Base-by-base conservation (phyloP, 106 monocot genomes). In the Cymbidium sinense region DNA sequence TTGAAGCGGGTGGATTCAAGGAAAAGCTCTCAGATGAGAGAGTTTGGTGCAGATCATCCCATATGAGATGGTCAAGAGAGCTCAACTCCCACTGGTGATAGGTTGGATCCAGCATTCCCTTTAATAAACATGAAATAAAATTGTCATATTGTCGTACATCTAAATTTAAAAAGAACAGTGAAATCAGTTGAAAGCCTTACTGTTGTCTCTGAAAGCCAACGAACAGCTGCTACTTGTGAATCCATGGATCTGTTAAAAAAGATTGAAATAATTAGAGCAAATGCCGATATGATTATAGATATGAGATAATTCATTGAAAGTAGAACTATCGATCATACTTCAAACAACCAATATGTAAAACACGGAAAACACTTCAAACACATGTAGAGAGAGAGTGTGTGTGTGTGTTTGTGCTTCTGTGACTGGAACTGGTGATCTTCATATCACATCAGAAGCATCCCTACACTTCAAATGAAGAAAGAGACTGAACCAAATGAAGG, bases 21-120 rank as follows among this genome's bases (percentile, higher is more conserved):
- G 65, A 77, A 79, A 82, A 77, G 84, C 86, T 86, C 55, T 82
- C 84, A 9, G 84, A 80, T 15, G 85, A 87, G 81, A 71, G 74
- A 2, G 77, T 50, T 51, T 47, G 44, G 18, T 84, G 51, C 39
- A 75, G 50, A 1, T 79, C 81, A 36, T 83, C 80, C 19, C 58
- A 71, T 37, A 28, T 77, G 65, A 81, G 36, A 18, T 82, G 80
- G 36, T 81, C 78, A 4, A 81, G 73, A 7, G 79, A 30, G 75
- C 82, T 82, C 10, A 82, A 34, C 44, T 82, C 75, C 79, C 84
- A 86, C 35, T 86, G 89, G 34, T 81, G 79, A 67, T 82, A 84
- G 77, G 23, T 76, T 8, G 83, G 67, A 70, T 89, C 89, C 15
- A 84, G 79, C 79, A 84, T 81, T 55, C 34, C 50, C 74, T 74